Base-by-base conservation (phyloP, 805 yeast genomes). In the Candida schatavii region DNA sequence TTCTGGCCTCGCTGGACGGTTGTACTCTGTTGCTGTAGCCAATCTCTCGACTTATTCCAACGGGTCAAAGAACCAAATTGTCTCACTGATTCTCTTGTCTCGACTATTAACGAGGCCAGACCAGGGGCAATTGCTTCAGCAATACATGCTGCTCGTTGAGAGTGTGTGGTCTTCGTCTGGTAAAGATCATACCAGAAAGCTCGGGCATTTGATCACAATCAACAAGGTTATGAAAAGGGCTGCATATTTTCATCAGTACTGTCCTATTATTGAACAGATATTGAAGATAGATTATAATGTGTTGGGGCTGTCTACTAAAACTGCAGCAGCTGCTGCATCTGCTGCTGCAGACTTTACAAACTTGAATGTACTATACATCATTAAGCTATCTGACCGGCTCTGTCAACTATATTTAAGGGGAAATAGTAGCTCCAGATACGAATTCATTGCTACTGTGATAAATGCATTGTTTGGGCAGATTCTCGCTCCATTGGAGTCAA, bases 21-120 rank as follows among this genome's bases (percentile, higher is more conserved):
- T 83, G 1, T 72, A 67, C 34, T 44, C 49, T 0, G 46, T 73
- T 5, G 70, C 75, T 0, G 37, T 56, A 3, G 31, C 34, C 1
- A 61, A 57, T 40, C 58, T 77, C 32, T 39, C 48, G 3, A 55
- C 51, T 3, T 61, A 59, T 36, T 44, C 58, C 5, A 61, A 62
- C 13, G 72, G 81, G 4, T 85, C 88, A 3, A 79, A 79, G 43
- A 81, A 77, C 35, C 78, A 78, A 38, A 74, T 75, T 37, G 76
- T 79, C 0, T 70, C 85, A 0, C 72, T 77, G 42, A 48, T 72
- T 4, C 54, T 81, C 3, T 50, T 83, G 49, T 76, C 86, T 0
- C 59, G 82, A 41, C 63, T 83, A 15, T 39, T 83, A 2, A 67
- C 80, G 1, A 54, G 90, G 41, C 51, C 66, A 0, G 87, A 81